A percentile compares a stretch with the other conserved stretches of the same genome.
phyloP scores from a whole-genome alignment of 1,284 basidiomycete species.

The Irpex lacteus region DNA sequence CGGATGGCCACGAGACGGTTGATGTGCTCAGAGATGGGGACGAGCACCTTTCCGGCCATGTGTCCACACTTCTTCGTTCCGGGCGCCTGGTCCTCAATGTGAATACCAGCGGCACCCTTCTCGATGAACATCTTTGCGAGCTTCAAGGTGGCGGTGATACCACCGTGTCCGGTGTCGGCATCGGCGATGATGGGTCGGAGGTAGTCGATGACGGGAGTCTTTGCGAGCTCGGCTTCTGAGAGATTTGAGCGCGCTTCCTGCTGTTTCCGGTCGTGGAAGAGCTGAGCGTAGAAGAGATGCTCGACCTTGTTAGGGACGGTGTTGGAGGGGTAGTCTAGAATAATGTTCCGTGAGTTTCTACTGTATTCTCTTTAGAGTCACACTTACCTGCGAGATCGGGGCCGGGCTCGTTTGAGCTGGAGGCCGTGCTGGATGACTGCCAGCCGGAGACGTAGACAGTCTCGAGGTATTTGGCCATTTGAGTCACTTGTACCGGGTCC shows the following conservation, averaged over 20 bases:
- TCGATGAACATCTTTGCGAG: slow-evolving; percentile 81
- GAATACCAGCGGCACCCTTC: slow-evolving; percentile 69
- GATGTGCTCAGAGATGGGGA: slow-evolving; percentile 69
- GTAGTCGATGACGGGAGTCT: slow-evolving; percentile 62
- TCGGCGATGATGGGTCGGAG: slow-evolving; percentile 68
- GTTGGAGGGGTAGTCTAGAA: slow-evolving; percentile 85
- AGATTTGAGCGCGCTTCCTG: slow-evolving; percentile 72
- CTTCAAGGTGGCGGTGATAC: slow-evolving; percentile 65
- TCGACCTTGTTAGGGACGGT: slow-evolving; percentile 94
- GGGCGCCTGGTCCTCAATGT: slow-evolving; percentile 79
- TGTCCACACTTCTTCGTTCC: slow-evolving; percentile 72
- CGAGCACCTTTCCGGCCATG: slow-evolving; percentile 74
- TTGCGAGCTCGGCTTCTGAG: slow-evolving; percentile 71
- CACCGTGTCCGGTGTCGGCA: slow-evolving; percentile 67
- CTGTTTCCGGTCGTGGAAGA: slow-evolving; percentile 88
- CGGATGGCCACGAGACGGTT: slow-evolving; percentile 78
- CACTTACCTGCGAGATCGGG: slow-evolving; percentile 90
- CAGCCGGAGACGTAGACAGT: slow-evolving; percentile 98
- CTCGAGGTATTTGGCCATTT: slow-evolving; percentile 99
- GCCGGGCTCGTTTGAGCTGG: slow-evolving; percentile 91
- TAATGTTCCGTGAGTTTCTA: background rate
- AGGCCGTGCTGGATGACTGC: slow-evolving; percentile 92
- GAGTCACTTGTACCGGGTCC: slow-evolving; percentile 95
- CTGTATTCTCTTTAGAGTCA: slow-evolving; percentile 1
- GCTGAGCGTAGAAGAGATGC: slow-evolving; percentile 84